These are phyloP conservation scores for Blastocystis sp. DNA, from an alignment of 352 stramenopile species.

Conservation along the genomic window DNA sequence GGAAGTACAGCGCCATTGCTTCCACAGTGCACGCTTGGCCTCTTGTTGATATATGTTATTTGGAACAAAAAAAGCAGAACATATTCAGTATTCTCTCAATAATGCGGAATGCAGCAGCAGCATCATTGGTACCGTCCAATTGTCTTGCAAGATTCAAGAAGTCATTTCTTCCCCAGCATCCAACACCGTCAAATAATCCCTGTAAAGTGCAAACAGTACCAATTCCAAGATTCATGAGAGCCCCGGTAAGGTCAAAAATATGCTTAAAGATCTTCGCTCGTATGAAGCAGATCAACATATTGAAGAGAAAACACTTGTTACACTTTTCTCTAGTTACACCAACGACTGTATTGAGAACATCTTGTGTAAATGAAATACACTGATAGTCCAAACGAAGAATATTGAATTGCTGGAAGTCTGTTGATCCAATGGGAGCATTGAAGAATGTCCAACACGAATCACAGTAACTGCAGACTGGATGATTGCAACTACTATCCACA, in stretches of 20 bases:
- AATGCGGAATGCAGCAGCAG: not conserved
- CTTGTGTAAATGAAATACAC: not conserved
- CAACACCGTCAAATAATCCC: not conserved
- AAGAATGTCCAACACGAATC: not conserved
- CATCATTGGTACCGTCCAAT: not conserved
- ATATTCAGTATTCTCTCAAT: not conserved
- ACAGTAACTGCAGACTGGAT: not conserved
- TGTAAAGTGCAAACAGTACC: not conserved
- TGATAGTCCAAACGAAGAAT: not conserved
- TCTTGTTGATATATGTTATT: too few relatives aligned
- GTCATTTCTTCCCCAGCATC: not conserved
- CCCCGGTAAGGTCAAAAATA: not conserved
- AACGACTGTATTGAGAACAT: not conserved
- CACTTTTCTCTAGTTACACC: not conserved
- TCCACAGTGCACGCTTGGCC: too few relatives aligned
- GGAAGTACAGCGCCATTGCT: too few relatives aligned
- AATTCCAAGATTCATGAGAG: slow-evolving; percentile 23
- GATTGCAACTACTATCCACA: not conserved
- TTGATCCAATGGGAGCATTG: not conserved
- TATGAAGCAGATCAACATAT: not conserved
- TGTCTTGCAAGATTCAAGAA: not conserved
- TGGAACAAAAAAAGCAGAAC: too few relatives aligned
- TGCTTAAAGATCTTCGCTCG: not conserved
- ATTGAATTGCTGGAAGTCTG: slow-evolving; percentile 9
- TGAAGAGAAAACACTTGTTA: slow-evolving; percentile 16